These are phyloP conservation scores for Zymoseptoria tritici DNA, from an alignment of 2,329 filamentous ascomycete genomes.

Conservation along the genomic window DNA sequence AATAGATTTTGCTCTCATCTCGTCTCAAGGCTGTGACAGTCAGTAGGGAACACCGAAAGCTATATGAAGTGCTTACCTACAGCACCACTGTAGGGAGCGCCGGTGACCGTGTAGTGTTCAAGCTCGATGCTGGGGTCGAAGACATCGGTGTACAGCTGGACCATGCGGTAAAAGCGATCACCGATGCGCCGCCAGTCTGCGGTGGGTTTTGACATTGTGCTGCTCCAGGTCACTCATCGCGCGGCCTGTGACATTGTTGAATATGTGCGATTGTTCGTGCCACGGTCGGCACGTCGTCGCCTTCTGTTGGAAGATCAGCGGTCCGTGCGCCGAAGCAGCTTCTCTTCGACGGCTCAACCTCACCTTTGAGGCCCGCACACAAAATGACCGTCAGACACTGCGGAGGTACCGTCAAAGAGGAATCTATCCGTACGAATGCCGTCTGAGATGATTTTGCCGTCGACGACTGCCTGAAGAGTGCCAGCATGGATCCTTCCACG, in stretches of 20 bases:
- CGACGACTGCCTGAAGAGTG: not conserved
- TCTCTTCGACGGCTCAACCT: not conserved
- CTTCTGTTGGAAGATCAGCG: not conserved
- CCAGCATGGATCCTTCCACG: slow-evolving; percentile 13
- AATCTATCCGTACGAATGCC: not conserved
- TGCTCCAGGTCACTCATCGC: not conserved
- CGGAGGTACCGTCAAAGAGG: not conserved
- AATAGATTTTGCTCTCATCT: slow-evolving; percentile 75
- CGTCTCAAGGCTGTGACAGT: slow-evolving; percentile 68
- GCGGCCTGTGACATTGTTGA: not conserved
- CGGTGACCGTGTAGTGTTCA: slow-evolving; percentile 86
- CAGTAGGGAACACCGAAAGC: slow-evolving; percentile 11
- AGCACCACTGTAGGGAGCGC: slow-evolving; percentile 88
- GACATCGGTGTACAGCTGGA: slow-evolving; percentile 83
- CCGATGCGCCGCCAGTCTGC: slow-evolving; percentile 92
- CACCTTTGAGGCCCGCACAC: not conserved
- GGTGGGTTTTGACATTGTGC: slow-evolving; percentile 54
- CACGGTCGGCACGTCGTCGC: slow-evolving; percentile 3
- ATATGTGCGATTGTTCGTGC: not conserved
- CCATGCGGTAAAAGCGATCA: slow-evolving; percentile 91
- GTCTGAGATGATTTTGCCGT: not conserved
- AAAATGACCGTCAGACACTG: not conserved
- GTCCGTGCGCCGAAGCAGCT: not conserved
- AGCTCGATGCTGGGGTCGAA: slow-evolving; percentile 92
- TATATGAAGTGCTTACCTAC: slow-evolving; percentile 55